Evolutionary conservation across 768 basidiomycete genomes (phyloP).

Genomic region (Gymnopilus junonius): DNA sequence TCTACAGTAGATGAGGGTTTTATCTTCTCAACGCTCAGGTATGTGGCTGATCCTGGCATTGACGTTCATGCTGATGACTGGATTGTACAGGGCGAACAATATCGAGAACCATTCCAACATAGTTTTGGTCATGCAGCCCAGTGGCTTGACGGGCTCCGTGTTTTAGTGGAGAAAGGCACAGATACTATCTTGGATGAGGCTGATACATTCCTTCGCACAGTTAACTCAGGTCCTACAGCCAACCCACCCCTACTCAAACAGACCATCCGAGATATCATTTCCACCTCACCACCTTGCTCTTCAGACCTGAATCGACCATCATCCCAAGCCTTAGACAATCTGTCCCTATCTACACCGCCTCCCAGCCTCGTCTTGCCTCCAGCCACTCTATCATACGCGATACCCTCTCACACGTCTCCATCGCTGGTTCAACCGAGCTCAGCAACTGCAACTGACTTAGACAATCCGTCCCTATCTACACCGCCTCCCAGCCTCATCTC

Average conservation of each 20-base stretch:
- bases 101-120: slow-evolving; percentile 25
- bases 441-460: too few relatives aligned
- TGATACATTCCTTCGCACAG: background rate
- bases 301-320: background rate
- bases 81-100: slow-evolving; percentile 11
- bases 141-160: slow-evolving; percentile 25
- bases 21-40: slow-evolving; percentile 18
- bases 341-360: too few relatives aligned
- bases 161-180: slow-evolving; percentile 13
- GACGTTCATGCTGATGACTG: background rate
- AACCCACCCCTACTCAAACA: background rate
- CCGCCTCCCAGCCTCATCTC: too few relatives aligned
- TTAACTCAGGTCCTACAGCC: background rate
- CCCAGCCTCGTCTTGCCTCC: too few relatives aligned
- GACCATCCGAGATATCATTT: background rate
- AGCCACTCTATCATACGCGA: too few relatives aligned
- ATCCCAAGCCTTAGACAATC: too few relatives aligned
- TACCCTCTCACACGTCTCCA: too few relatives aligned
- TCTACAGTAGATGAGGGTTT: slow-evolving; percentile 33
- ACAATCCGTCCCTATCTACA: too few relatives aligned
- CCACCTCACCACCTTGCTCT: background rate
- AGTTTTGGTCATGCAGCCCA: slow-evolving; percentile 24
- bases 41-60: background rate
- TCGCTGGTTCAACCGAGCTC: too few relatives aligned
- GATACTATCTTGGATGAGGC: slow-evolving; percentile 1